Percentiles rank a stretch among this genome's conserved stretches.
phyloP scores from a whole-genome alignment of 2,329 filamentous ascomycete species.

The Amauroascus niger region DNA sequence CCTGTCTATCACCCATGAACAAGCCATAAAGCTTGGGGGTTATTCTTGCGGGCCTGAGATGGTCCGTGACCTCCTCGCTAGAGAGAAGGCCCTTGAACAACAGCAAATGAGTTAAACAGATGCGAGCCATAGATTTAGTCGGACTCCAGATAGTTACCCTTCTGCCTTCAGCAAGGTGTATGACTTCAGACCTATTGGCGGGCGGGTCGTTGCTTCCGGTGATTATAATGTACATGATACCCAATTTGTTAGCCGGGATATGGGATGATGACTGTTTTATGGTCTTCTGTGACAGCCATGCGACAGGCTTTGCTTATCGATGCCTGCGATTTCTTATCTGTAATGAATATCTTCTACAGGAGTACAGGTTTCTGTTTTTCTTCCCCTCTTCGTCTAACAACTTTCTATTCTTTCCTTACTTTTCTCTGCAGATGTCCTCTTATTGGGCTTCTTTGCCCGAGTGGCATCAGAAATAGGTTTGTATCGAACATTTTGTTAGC shows the following conservation, averaged over 20 bases:
- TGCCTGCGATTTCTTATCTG: constrained; percentile 3
- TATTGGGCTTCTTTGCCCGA: background rate
- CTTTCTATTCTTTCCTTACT: background rate
- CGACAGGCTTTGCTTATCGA: background rate
- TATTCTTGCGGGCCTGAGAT: constrained; percentile 27
- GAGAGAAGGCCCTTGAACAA: constrained; percentile 11
- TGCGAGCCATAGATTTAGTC: background rate
- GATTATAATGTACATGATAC: constrained; percentile 7
- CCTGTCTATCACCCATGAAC: constrained; percentile 22
- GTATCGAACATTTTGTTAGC: background rate
- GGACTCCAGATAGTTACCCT: too few relatives aligned
- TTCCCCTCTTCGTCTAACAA: background rate
- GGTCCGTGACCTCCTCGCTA: constrained; percentile 24
- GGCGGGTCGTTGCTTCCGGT: background rate
- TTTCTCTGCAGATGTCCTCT: background rate
- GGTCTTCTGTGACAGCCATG: background rate
- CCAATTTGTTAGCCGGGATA: constrained; percentile 2
- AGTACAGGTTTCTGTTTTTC: constrained; percentile 3
- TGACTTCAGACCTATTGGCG: background rate
- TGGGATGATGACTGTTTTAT: background rate
- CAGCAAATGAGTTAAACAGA: background rate
- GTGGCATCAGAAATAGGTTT: background rate
- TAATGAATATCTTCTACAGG: constrained; percentile 7
- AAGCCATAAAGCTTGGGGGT: constrained; percentile 26
- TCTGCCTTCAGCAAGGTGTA: background rate